A percentile compares a stretch with the other conserved stretches of the same genome.
Conservation (phyloP, 345 rosid genomes). For the Gossypioides kirkii region DNA sequence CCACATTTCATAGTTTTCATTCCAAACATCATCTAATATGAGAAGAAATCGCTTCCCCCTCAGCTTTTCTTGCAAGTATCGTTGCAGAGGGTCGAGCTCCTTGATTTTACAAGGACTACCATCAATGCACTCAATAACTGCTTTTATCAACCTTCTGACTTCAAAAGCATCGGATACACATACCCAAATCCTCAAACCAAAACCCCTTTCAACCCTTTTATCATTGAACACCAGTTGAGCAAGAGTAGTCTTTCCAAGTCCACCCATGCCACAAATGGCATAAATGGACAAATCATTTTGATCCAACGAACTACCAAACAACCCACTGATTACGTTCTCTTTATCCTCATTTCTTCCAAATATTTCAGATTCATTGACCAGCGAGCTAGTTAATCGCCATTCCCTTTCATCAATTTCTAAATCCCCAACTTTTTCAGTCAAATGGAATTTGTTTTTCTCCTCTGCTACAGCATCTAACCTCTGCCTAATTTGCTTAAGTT, state of each 20-base stretch:
- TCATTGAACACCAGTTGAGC: constrained; percentile 27
- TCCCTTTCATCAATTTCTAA: background rate
- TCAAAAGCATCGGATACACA: constrained; percentile 22
- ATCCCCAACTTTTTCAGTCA: background rate
- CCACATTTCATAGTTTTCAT: constrained; percentile 10
- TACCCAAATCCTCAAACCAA: constrained; percentile 22
- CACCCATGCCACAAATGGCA: background rate
- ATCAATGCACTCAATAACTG: constrained; percentile 16
- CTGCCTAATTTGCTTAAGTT: background rate
- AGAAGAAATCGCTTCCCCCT: constrained; percentile 6
- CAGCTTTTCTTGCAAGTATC: background rate
- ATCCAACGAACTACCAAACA: background rate
- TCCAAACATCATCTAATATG: constrained; percentile 19
- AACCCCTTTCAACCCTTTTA: constrained; percentile 8
- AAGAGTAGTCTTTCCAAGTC: constrained; percentile 14
- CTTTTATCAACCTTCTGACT: constrained; percentile 5
- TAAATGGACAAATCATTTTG: constrained; percentile 6
- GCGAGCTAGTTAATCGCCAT: constrained; percentile 7
- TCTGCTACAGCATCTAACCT: constrained; percentile 1
- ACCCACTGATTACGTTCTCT: background rate
- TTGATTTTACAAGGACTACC: background rate
- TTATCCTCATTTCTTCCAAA: constrained; percentile 9
- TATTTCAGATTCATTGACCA: constrained; percentile 12
- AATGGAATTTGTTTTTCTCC: constrained; percentile 9
- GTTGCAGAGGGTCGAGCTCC: constrained; percentile 12